Base-by-base conservation (phyloP, 305 asterid species). In the Coffea humblotiana region DNA sequence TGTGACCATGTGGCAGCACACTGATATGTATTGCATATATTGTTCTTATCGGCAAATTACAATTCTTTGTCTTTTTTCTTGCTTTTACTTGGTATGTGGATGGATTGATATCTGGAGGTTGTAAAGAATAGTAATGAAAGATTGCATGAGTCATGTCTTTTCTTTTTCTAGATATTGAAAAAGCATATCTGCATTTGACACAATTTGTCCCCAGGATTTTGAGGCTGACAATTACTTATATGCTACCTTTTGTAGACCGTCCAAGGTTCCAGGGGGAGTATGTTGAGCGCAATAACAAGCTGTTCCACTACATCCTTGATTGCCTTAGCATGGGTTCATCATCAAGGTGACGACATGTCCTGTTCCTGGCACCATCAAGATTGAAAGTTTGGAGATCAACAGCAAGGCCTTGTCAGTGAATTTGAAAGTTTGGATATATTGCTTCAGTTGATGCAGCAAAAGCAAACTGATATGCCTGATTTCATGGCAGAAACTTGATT, bases 251-350 rank as follows among this genome's bases (percentile, higher is more conserved):
- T 47, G 52, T 56, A 72, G 84, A 76, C 15, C 35, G 40, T 70
- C 6, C 77, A 81, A 61, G 78, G 76, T 81, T 29, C 32, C 60
- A 61, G 58, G 47, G 72, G 9, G 81, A 81, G 71, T 48, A 60
- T 60, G 40, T 71, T 51, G 80, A 76, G 81, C 84, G 60, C 60
- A 81, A 71, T 64, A 48, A 81, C 10, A 68, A 82, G 75, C 76
- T 82, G 63, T 82, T 35, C 1, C 74, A 77, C 84, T n/a, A 60
- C 81, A n/a, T 37, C 84, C 69, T 81, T 77, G 18, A 35, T 81
- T 40, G 84, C 81, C 74, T 72, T 81, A 74, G 80, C 80, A 29
- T 76, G 84, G 84, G 72, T 81, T 58, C 84, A 75, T 76, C 84
- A 76, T 48, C 66, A 81, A 70, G 83, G 83, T 13, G 80, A 75